Percentiles rank a stretch among this genome's conserved stretches.
phyloP scores from a whole-genome alignment of 371 early-diverging fungal genomes.

The Mucor plumbeus region DNA sequence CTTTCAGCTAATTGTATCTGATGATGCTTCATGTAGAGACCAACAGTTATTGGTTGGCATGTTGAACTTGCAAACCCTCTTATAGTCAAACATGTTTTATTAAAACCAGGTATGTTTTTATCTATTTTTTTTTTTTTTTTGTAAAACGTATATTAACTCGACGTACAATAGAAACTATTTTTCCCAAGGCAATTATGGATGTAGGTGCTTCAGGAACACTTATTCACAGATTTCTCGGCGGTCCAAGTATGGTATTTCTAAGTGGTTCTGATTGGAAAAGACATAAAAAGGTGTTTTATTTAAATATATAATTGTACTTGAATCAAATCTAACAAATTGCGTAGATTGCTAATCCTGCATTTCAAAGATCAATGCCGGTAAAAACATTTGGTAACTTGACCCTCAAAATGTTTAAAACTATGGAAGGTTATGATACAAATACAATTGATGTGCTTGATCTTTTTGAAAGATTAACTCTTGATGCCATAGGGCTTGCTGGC shows the following conservation, averaged over 20 bases:
- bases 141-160: neutral
- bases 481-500: slow-evolving; percentile 45
- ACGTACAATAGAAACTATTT: slow-evolving; percentile 10
- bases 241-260: slow-evolving; percentile 33
- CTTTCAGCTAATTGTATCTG: neutral
- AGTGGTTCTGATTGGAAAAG: slow-evolving; percentile 36
- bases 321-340: neutral
- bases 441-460: slow-evolving; percentile 29
- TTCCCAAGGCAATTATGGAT: slow-evolving; percentile 25
- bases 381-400: slow-evolving; percentile 36
- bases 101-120: slow-evolving; percentile 13
- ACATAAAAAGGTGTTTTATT: slow-evolving; percentile 32
- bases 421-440: slow-evolving; percentile 23
- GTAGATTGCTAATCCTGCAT: slow-evolving; percentile 46
- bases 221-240: slow-evolving; percentile 23
- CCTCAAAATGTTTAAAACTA: slow-evolving; percentile 24
- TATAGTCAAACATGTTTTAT: slow-evolving; percentile 16
- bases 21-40: slow-evolving; percentile 7
- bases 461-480: slow-evolving; percentile 39
- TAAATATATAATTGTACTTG: neutral
- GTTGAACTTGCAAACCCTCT: slow-evolving; percentile 20
- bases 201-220: slow-evolving; percentile 24
- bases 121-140: neutral
- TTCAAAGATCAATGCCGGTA: slow-evolving; percentile 44
- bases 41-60: slow-evolving; percentile 13